Evolutionary conservation across 148 eudicot genomes (phyloP).

Genomic region (Oxyria digyna): DNA sequence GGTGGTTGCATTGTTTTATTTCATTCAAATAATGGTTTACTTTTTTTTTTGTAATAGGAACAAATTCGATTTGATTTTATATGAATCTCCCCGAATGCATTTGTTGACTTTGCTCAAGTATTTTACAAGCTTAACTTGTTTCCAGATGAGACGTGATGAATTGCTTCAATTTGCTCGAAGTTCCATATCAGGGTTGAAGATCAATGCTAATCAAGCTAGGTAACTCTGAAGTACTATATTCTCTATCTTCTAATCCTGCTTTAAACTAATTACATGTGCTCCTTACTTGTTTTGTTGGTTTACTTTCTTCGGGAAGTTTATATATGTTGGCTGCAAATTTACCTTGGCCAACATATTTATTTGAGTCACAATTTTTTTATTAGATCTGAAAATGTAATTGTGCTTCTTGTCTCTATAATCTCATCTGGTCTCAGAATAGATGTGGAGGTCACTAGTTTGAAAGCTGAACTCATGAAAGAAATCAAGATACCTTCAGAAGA

Average conservation of each 20-base stretch:
- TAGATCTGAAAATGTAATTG: slow-evolving; percentile 1
- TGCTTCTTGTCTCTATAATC: background rate
- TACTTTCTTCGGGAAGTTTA: background rate
- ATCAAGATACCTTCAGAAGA: slow-evolving; percentile 11
- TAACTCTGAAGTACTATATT: slow-evolving; percentile 12
- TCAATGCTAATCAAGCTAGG: slow-evolving; percentile 47
- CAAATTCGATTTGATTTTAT: no score
- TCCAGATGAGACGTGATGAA: slow-evolving; percentile 58
- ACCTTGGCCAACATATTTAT: background rate
- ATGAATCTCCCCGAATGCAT: background rate
- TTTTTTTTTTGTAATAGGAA: background rate
- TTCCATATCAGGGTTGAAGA: slow-evolving; percentile 52
- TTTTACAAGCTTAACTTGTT: slow-evolving; percentile 1
- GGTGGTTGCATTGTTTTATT: background rate
- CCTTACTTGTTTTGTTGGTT: background rate
- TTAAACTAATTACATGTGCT: background rate
- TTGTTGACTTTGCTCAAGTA: background rate
- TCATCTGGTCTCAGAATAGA: slow-evolving; percentile 68
- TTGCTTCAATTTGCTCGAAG: slow-evolving; percentile 57
- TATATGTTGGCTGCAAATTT: background rate
- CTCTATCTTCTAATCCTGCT: background rate
- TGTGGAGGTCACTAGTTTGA: slow-evolving; percentile 42
- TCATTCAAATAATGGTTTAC: background rate
- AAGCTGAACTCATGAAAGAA: slow-evolving; percentile 22
- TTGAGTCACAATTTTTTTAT: background rate